phyloP scores from a whole-genome alignment of 2,329 filamentous ascomycete genomes.

The Juglanconis juglandina region DNA sequence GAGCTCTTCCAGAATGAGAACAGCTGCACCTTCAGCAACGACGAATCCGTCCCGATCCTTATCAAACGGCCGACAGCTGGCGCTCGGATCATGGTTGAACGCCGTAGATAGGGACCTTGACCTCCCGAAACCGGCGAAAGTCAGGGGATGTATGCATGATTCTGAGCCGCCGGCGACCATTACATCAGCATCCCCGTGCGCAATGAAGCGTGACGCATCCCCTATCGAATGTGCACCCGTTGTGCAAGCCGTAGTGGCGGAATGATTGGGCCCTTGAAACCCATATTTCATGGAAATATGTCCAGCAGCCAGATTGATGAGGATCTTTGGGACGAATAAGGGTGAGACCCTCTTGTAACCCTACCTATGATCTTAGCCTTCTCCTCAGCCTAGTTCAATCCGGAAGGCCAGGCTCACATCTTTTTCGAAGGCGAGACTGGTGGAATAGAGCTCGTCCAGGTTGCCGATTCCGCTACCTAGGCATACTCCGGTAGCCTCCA shows the following conservation, averaged over 20 bases:
- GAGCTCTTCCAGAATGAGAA: constrained; percentile 83
- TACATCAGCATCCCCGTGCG: constrained; percentile 85
- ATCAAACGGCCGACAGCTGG: constrained; percentile 86
- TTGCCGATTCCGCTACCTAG: constrained; percentile 95
- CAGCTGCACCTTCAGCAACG: constrained; percentile 85
- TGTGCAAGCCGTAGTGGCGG: constrained; percentile 90
- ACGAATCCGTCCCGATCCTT: constrained; percentile 78
- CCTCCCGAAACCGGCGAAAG: constrained; percentile 85
- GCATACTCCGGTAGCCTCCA: constrained; percentile 81
- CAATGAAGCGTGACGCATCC: constrained; percentile 88
- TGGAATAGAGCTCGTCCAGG: constrained; percentile 83
- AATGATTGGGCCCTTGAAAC: constrained; percentile 87
- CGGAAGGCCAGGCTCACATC: constrained; percentile 51
- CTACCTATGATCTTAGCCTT: constrained; percentile 39
- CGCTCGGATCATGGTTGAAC: constrained; percentile 68
- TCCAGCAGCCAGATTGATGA: constrained; percentile 93
- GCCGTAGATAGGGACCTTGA: constrained; percentile 80
- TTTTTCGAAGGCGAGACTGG: constrained; percentile 70
- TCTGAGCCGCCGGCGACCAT: constrained; percentile 97
- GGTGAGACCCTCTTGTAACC: constrained; percentile 93
- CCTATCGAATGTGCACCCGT: constrained; percentile 94
- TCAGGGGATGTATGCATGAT: constrained; percentile 91
- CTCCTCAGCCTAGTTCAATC: neutral
- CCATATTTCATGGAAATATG: constrained; percentile 92
- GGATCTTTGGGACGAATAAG: constrained; percentile 84